Percentiles rank a stretch among this genome's conserved stretches.
These are phyloP conservation scores for Lactarius indigo DNA, from an alignment of 768 basidiomycete genomes.

Conservation along the genomic window DNA sequence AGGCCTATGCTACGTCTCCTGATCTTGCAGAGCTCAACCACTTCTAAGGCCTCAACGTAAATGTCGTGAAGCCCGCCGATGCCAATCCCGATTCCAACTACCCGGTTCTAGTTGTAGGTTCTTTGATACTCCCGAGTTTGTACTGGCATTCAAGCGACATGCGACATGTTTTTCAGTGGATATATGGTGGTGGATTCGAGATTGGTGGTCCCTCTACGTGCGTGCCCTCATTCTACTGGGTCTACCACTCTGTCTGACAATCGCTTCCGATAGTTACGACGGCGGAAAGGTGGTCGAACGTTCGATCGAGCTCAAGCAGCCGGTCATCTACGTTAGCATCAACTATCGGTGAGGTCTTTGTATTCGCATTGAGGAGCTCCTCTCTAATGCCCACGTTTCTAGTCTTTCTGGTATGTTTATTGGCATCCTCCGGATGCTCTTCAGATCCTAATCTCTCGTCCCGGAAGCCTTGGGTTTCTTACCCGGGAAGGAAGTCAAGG, in stretches of 20 bases:
- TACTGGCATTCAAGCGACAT: not conserved
- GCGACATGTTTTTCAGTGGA: constrained; percentile 22
- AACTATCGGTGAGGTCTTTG: constrained; percentile 29
- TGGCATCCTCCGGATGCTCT: no score
- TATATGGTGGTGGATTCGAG: constrained; percentile 28
- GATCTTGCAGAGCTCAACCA: not conserved
- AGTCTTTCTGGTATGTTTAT: constrained; percentile 19
- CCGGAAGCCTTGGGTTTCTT: constrained; percentile 48
- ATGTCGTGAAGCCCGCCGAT: constrained; percentile 27
- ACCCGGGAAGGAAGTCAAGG: constrained; percentile 47
- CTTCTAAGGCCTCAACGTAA: constrained; percentile 28
- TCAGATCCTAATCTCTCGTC: not conserved
- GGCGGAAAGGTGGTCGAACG: constrained; percentile 27
- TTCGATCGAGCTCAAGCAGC: constrained; percentile 27
- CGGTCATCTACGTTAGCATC: constrained; percentile 29
- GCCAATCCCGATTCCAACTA: constrained; percentile 11
- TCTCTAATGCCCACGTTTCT: not conserved
- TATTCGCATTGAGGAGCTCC: not conserved
- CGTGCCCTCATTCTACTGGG: not conserved
- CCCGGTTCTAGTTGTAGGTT: constrained; percentile 30
- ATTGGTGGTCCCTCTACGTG: constrained; percentile 17
- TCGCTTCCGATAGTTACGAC: constrained; percentile 19
- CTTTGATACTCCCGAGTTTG: not conserved
- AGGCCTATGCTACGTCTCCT: not conserved
- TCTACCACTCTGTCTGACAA: not conserved